phyloP scores from a whole-genome alignment of 2,329 filamentous ascomycete genomes.

The Claviceps monticola region DNA sequence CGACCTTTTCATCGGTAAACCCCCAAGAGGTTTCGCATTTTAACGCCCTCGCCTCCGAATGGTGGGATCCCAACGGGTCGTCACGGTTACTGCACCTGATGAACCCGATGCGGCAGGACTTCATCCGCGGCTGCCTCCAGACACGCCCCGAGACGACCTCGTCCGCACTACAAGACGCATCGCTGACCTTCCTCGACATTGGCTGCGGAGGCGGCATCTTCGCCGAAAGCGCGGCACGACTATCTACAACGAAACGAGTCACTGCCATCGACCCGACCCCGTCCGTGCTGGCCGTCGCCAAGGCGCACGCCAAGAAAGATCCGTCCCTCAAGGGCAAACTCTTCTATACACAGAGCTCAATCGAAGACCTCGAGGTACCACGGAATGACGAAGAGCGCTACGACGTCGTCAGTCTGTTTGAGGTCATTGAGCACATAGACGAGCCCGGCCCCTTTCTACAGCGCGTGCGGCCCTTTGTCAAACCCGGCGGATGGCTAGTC shows the following conservation, averaged over 20 bases:
- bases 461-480: slow-evolving; percentile 59
- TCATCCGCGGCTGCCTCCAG: slow-evolving; percentile 60
- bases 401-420: slow-evolving; percentile 79
- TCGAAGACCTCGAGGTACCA: slow-evolving; percentile 52
- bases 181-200: slow-evolving; percentile 68
- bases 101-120: slow-evolving; percentile 93
- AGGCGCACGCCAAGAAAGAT: slow-evolving; percentile 60
- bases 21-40: slow-evolving; percentile 87
- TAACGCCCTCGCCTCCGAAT: slow-evolving; percentile 78
- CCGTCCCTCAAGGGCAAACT: slow-evolving; percentile 52
- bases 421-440: slow-evolving; percentile 88
- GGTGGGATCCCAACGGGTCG: slow-evolving; percentile 94
- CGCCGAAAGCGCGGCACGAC: slow-evolving; percentile 68
- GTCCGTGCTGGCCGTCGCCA: slow-evolving; percentile 61
- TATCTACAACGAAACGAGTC: slow-evolving; percentile 48
- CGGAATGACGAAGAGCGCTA: slow-evolving; percentile 32
- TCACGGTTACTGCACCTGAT: slow-evolving; percentile 90
- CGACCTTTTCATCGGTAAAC: slow-evolving; percentile 59
- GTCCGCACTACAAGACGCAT: slow-evolving; percentile 13
- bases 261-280: slow-evolving; percentile 68
- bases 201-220: slow-evolving; percentile 96
- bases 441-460: slow-evolving; percentile 61
- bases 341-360: slow-evolving; percentile 58
- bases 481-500: slow-evolving; percentile 84
- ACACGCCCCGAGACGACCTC: slow-evolving; percentile 30